Conservation (phyloP, 1,139 yeast species). For the Nadsonia commutata region DNA sequence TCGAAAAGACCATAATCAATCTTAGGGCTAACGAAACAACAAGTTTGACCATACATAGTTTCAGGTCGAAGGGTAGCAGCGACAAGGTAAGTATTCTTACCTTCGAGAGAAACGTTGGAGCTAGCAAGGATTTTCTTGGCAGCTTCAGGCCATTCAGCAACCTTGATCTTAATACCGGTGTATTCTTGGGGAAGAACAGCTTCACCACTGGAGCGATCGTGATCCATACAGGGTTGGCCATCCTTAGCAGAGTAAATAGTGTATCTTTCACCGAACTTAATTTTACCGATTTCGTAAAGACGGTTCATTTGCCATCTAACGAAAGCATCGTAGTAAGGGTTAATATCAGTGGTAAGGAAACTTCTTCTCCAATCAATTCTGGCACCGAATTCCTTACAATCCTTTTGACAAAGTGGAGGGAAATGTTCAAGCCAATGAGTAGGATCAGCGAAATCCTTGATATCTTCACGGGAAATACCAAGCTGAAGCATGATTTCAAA, state of each 20-base stretch:
- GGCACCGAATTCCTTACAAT: slow-evolving; percentile 75
- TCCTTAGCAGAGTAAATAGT: slow-evolving; percentile 95
- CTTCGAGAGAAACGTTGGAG: slow-evolving; percentile 30
- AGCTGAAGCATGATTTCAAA: slow-evolving; percentile 91
- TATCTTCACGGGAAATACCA: slow-evolving; percentile 73
- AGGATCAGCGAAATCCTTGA: slow-evolving; percentile 79
- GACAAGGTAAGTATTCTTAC: slow-evolving; percentile 62
- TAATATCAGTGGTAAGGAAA: slow-evolving; percentile 85
- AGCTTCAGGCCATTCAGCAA: slow-evolving; percentile 41
- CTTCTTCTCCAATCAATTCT: slow-evolving; percentile 99
- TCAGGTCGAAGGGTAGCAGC: slow-evolving; percentile 99
- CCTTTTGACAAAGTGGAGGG: slow-evolving; percentile 78
- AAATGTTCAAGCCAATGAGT: slow-evolving; percentile 77
- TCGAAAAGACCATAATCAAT: slow-evolving; percentile 83
- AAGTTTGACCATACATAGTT: slow-evolving; percentile 97
- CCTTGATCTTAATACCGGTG: slow-evolving; percentile 76
- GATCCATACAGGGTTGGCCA: slow-evolving; percentile 99
- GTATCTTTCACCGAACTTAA: slow-evolving; percentile 95
- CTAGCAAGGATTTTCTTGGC: slow-evolving; percentile 38
- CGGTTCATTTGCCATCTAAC: slow-evolving; percentile 94
- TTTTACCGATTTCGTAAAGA: slow-evolving; percentile 73
- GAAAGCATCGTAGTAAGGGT: slow-evolving; percentile 90
- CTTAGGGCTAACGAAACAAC: slow-evolving; percentile 95
- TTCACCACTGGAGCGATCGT: slow-evolving; percentile 94
- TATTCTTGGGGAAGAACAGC: slow-evolving; percentile 96